A percentile compares a stretch with the other conserved stretches of the same genome.
phyloP scores from a whole-genome alignment of 1,284 basidiomycete genomes.

The Rhodofomes roseus region DNA sequence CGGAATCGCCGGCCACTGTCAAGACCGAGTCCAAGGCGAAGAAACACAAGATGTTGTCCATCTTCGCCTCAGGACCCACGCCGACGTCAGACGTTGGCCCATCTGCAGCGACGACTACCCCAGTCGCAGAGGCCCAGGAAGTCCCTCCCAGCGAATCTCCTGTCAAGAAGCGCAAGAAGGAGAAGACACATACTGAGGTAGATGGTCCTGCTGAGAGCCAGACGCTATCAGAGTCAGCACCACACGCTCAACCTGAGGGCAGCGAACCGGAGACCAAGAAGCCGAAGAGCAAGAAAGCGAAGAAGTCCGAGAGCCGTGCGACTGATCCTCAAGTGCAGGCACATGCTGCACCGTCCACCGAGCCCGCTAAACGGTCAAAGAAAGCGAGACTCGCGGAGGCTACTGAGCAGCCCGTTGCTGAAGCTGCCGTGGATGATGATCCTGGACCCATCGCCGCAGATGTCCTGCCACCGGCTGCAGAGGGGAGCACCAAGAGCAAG shows the following conservation, averaged over 20 bases:
- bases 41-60: background rate
- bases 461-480: background rate
- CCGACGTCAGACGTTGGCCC: background rate
- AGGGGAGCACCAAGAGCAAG: slow-evolving; percentile 7
- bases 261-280: background rate
- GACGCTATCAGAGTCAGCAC: background rate
- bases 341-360: background rate
- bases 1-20: too few species aligned
- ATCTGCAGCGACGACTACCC: background rate
- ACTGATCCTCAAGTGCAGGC: background rate
- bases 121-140: background rate
- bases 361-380: background rate
- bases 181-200: background rate
- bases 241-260: background rate
- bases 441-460: slow-evolving; percentile 2
- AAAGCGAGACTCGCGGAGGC: background rate
- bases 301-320: slow-evolving; percentile 1
- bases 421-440: background rate
- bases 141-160: background rate
- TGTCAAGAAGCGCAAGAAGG: slow-evolving; percentile 7
- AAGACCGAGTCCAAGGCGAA: too few species aligned
- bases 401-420: background rate
- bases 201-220: background rate
- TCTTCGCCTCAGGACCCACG: background rate
- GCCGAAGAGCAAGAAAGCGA: slow-evolving; percentile 8